Evolutionary conservation across 257 asterid genomes (phyloP), one percentile per base, ranked within the genome.

Genomic region (Leptodermis oblonga): DNA sequence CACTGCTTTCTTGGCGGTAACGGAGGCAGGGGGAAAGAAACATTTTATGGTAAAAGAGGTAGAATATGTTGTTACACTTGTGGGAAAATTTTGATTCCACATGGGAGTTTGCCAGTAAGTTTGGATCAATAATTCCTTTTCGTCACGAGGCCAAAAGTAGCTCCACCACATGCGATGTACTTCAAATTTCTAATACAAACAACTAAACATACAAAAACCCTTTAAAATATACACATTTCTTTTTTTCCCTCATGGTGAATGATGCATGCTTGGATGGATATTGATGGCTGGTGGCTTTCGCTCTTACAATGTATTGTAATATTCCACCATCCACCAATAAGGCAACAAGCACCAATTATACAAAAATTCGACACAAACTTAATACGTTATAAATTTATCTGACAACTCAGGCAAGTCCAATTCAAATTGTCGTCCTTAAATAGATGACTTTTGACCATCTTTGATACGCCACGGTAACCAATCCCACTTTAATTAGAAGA

Each of bases 61-160:
- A 25, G 58, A 17, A 52, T 8, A 25, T 51, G 62, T 64, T 51
- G 17, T 52, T 72, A 14, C 12, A 66, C 62, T 67, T 31, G 49
- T 51, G 4, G 71, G 61, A 22, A 67, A 33, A n/a, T n/a, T 58
- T 67, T 33, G 15, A n/a, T 52, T 52, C 49, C 67, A 62, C 67
- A 62, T 37, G 49, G 62, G 54, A 58, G 23, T n/a, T 58, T 52
- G 76, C 48, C 76, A 72, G 52, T 49, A 65, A 73, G 72, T 30
- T 54, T 42, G 62, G 42, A 55, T 25, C 45, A 54, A 64, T 17
- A 36, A 63, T 71, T 62, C 9, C n/a, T n/a, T 71, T 61, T 28
- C 15, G 3, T 41, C 30, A 30, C 48, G 22, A 37, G 65, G 45
- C 62, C 65, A 58, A 30, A 66, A 46, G 18, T 31, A 34, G 39